Conservation (phyloP, 306 rosid species). For the Malus sylvestris region DNA sequence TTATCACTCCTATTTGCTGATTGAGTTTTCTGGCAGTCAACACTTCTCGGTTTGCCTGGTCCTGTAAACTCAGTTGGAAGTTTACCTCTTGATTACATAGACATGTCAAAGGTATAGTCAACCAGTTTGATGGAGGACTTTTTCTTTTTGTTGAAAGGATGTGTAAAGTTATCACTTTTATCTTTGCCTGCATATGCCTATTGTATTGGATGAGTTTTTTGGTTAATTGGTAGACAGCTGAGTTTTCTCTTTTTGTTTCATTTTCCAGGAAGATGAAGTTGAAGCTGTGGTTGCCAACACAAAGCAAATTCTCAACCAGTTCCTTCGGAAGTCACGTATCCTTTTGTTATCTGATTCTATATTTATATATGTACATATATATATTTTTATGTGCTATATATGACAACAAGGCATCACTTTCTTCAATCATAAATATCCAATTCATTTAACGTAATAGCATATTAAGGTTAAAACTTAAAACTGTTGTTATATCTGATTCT, state of each 20-base stretch:
- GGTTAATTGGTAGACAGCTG: slow-evolving; percentile 12
- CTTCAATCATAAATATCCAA: slow-evolving; percentile 7
- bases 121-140: slow-evolving; percentile 10
- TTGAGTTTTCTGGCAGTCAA: slow-evolving; percentile 55
- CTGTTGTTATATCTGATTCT: not conserved
- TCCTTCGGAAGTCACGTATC: slow-evolving; percentile 77
- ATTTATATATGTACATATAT: not conserved
- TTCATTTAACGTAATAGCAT: not conserved
- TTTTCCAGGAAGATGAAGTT: slow-evolving; percentile 63
- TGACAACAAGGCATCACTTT: not conserved
- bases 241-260: slow-evolving; percentile 14
- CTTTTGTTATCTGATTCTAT: slow-evolving; percentile 19
- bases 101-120: slow-evolving; percentile 57
- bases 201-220: not conserved
- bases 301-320: slow-evolving; percentile 70
- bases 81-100: slow-evolving; percentile 65
- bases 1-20: slow-evolving; percentile 27
- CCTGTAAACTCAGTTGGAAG: slow-evolving; percentile 88
- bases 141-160: not conserved
- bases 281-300: slow-evolving; percentile 82
- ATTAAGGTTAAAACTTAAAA: not conserved
- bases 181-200: not conserved
- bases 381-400: not conserved
- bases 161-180: not conserved
- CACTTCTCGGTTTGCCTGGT: slow-evolving; percentile 77